Evolutionary conservation across 2,329 filamentous ascomycete species (phyloP), one percentile per base, ranked within the genome.

Genomic region (Xylaria sp.): DNA sequence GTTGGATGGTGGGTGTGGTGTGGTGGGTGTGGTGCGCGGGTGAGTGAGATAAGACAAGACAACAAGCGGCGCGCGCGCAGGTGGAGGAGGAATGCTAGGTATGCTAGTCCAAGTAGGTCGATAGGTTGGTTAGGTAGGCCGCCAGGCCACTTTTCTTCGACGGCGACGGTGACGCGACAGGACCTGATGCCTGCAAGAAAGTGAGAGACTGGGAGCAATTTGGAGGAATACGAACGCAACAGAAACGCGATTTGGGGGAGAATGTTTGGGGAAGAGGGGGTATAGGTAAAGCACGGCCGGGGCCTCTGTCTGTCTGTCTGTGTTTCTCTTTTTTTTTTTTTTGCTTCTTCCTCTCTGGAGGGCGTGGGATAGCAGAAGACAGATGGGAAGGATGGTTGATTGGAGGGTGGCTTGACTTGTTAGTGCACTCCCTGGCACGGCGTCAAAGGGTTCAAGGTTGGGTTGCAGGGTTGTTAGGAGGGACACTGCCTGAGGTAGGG

Each of bases 61-160:
- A 61, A 37, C 61, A 35, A 51, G 46, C 48, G 40, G 56, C 56
- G 49, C 44, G 60, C 27, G 48, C 46, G 53, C 31, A 65, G 54
- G 64, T 60, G 57, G 63, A 63, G 54, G 64, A 65, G 68, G 70
- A 69, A 68, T 71, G 68, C 66, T 58, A 13, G 19, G n/a, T 33
- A 11, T n/a, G 51, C 25, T 58, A 54, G 38, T 29, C 40, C 31
- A 38, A 48, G 25, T 46, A 21, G 27, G 17, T 35, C 51, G 6
- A 52, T 49, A 43, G 33, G 52, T 43, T 35, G 35, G 35, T 40
- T 23, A 21, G 48, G 23, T 35, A 35, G 15, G 37, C 17, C 37
- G 21, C 25, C 2, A 29, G 31, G 37, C 29, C 31, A 46, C 49
- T 53, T 55, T 44, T 35, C 33, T 13, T 29, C 13, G 27, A 25